phyloP scores from a whole-genome alignment of 2,329 filamentous ascomycete genomes.

The Trichoderma sp. region DNA sequence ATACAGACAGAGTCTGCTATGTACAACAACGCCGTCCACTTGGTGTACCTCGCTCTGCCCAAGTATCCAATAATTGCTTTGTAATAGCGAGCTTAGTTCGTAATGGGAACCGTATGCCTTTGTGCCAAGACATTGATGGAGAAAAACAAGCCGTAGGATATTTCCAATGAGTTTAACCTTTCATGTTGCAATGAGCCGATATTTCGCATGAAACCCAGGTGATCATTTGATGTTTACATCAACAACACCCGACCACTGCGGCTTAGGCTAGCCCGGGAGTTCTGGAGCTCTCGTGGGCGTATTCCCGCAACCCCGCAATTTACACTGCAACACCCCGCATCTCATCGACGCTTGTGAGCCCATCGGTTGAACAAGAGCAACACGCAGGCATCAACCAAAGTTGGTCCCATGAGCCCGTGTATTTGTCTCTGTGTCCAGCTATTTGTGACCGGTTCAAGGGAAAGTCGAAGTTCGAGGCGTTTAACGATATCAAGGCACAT shows the following conservation, averaged over 20 bases:
- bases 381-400: not conserved
- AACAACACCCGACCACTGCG: not conserved
- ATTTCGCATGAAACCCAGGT: not conserved
- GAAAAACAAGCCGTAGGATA: not conserved
- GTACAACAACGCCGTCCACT: too few relatives aligned
- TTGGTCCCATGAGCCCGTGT: not conserved
- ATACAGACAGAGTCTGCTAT: too few relatives aligned
- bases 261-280: not conserved
- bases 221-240: not conserved
- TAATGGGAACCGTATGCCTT: not conserved
- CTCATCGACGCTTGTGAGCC: not conserved
- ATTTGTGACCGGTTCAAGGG: not conserved
- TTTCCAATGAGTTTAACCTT: not conserved
- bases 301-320: not conserved
- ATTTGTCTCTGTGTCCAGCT: not conserved
- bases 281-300: not conserved
- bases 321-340: constrained; percentile 7
- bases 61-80: not conserved
- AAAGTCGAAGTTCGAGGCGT: not conserved
- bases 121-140: not conserved
- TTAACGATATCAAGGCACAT: not conserved
- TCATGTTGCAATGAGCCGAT: not conserved
- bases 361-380: not conserved
- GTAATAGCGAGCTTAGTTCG: not conserved
- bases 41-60: not conserved